phyloP scores from a whole-genome alignment of 2,329 filamentous ascomycete species.

The Pseudogymnoascus sp. region DNA sequence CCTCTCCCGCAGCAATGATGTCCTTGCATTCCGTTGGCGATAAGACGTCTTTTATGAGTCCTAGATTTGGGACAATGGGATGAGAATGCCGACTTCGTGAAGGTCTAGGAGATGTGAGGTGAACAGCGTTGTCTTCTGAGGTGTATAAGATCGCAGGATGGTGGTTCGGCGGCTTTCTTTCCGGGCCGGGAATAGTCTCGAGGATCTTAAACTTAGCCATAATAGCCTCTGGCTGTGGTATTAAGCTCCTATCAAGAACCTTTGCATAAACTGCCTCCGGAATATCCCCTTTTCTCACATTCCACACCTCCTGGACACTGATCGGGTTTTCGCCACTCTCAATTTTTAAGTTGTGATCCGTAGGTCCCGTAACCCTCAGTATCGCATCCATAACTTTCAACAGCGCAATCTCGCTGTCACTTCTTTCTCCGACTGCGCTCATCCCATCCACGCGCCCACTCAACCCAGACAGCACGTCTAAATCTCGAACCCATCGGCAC shows the following conservation, averaged over 20 bases:
- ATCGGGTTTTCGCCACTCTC: constrained; percentile 36
- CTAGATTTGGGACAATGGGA: constrained; percentile 53
- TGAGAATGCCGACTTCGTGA: constrained; percentile 49
- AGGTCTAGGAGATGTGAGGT: constrained; percentile 36
- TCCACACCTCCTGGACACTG: constrained; percentile 52
- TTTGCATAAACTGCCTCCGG: constrained; percentile 44
- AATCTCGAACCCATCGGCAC: constrained; percentile 64
- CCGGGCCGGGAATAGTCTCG: constrained; percentile 50
- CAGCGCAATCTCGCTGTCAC: constrained; percentile 43
- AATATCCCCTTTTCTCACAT: constrained; percentile 38
- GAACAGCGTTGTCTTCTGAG: constrained; percentile 48
- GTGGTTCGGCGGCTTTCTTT: constrained; percentile 60
- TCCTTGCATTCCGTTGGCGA: constrained; percentile 53
- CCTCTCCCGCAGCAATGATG: constrained; percentile 60
- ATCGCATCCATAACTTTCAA: constrained; percentile 56
- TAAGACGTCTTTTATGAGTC: constrained; percentile 52
- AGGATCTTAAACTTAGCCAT: constrained; percentile 45
- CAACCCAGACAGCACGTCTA: constrained; percentile 60
- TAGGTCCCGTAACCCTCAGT: constrained; percentile 53
- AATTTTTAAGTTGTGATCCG: constrained; percentile 40
- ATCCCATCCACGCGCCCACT: constrained; percentile 40
- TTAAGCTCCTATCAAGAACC: constrained; percentile 48
- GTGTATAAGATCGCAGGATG: constrained; percentile 60
- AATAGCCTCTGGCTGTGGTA: constrained; percentile 30
- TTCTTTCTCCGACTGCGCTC: constrained; percentile 29